Base-by-base conservation (phyloP, 306 rosid genomes). In the Citrullus amarus region DNA sequence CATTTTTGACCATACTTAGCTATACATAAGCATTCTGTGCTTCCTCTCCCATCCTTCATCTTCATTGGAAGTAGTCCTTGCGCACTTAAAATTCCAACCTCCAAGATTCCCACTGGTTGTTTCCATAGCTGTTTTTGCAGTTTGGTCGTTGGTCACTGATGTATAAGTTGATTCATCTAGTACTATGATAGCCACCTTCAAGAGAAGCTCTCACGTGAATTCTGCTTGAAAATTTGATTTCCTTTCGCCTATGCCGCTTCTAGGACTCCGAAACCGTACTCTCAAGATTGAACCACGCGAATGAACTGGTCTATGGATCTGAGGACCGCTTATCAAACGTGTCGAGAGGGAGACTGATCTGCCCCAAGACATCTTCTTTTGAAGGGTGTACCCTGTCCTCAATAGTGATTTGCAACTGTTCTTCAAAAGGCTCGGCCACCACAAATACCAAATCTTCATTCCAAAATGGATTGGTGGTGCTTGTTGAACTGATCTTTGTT, bases 121-220 rank as follows among this genome's bases (percentile, higher is more conserved):
- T 95, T 95, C 99, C 99, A 95, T 1, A 95, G 89, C 78, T 95
- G 97, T 81, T 91, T 91, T 88, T n/a, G 97, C 88, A 16, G 97
- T 95, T 95, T 72, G 99, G 97, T 81, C 91, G 82, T 67, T 92
- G 96, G 76, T 95, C 99, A 78, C 97, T 92, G 32, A 89, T 86
- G 54, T 95, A 92, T 90, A 91, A 5, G 99, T 86, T 71, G 99
- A 92, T 80, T 95, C 99, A 75, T 95, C 97, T 20, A 95, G 82
- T 22, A 95, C 99, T n/a, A 77, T 95, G 99, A 84, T 95, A 95
- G 65, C 99, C 99, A 68, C 98, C 98, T 85, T 92, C 98, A 80
- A 94, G 98, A 83, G 93, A 94, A 77, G 86, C 88, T 83, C 97
- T 86, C 25, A 95, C 65, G 89, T 95, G 99, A 84, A 95, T 75